Percentiles rank a stretch among this genome's conserved stretches.
These are phyloP conservation scores for Skeletonema marinoi DNA, from an alignment of 108 stramenopile species.

Conservation along the genomic window DNA sequence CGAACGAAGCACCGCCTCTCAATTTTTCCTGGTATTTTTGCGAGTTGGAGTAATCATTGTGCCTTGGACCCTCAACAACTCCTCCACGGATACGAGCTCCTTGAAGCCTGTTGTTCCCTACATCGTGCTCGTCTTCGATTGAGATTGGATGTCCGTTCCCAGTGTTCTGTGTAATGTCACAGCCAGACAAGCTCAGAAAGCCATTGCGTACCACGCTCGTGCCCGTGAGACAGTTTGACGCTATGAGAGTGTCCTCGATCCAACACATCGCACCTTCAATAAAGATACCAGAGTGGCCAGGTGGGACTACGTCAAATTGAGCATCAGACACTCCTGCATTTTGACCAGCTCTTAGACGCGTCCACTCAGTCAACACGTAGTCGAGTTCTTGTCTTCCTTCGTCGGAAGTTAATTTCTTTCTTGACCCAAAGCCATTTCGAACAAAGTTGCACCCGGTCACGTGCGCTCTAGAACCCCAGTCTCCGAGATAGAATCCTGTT, in stretches of 20 bases:
- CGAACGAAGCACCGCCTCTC: too few relatives aligned
- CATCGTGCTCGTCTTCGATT: constrained; percentile 36
- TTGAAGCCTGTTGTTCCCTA: constrained; percentile 5
- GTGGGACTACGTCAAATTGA: constrained; percentile 28
- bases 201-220: constrained; percentile 33
- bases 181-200: constrained; percentile 25
- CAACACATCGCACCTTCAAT: constrained; percentile 39
- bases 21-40: not conserved
- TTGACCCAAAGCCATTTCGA: constrained; percentile 39
- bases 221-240: constrained; percentile 34
- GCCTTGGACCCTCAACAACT: constrained; percentile 21
- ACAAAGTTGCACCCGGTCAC: constrained; percentile 23
- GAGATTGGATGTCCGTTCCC: constrained; percentile 5
- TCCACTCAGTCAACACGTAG: not conserved
- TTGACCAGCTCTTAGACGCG: not conserved
- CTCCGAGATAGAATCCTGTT: constrained; percentile 50
- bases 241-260: constrained; percentile 33
- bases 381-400: not conserved
- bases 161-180: constrained; percentile 23
- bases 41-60: constrained; percentile 20
- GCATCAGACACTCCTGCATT: constrained; percentile 8
- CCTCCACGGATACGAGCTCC: constrained; percentile 22
- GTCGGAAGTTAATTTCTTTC: not conserved
- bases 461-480: constrained; percentile 1
- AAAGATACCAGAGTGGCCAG: constrained; percentile 48